Percentiles rank a stretch among this genome's conserved stretches.
These are phyloP conservation scores for Phytophthora podocarpi DNA, from an alignment of 352 stramenopile species.

Conservation along the genomic window DNA sequence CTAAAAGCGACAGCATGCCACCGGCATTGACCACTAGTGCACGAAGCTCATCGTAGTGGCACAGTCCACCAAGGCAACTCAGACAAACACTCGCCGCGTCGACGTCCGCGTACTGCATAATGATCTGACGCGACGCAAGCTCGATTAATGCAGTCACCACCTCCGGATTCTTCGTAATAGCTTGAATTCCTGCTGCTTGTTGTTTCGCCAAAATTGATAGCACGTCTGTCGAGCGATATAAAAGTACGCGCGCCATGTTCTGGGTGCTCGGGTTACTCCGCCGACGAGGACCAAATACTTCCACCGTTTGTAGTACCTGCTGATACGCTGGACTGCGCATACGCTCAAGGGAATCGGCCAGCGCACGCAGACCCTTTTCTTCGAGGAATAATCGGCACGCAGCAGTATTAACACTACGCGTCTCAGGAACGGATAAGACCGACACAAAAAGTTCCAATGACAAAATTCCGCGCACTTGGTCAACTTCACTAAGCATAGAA, in stretches of 20 bases:
- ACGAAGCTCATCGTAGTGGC: conserved; percentile 60
- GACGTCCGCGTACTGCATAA: conserved; percentile 58
- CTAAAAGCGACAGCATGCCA: conserved; percentile 68
- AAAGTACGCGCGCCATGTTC: conserved; percentile 62
- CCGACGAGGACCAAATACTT: conserved; percentile 30
- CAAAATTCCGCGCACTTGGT: conserved; percentile 79
- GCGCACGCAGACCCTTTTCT: conserved; percentile 48
- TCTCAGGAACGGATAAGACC: conserved; percentile 55
- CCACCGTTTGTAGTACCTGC: conserved; percentile 50
- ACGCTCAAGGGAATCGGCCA: conserved; percentile 66
- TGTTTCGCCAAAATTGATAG: conserved; percentile 54
- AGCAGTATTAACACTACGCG: conserved; percentile 53
- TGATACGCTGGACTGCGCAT: conserved; percentile 78
- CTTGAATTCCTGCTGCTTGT: conserved; percentile 42
- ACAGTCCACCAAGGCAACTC: conserved; percentile 65
- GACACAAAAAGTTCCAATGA: conserved; percentile 73
- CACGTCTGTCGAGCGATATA: conserved; percentile 76
- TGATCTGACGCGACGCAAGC: conserved; percentile 60
- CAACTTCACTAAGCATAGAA: conserved; percentile 68
- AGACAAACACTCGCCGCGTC: conserved; percentile 67
- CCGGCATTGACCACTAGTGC: conserved; percentile 63
- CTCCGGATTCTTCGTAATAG: conserved; percentile 63
- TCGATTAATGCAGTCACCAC: conserved; percentile 67
- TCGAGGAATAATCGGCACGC: conserved; percentile 64
- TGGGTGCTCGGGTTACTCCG: conserved; percentile 27